These are phyloP conservation scores for Alternaria viburni DNA, from an alignment of 2,329 filamentous ascomycete genomes.

Conservation along the genomic window DNA sequence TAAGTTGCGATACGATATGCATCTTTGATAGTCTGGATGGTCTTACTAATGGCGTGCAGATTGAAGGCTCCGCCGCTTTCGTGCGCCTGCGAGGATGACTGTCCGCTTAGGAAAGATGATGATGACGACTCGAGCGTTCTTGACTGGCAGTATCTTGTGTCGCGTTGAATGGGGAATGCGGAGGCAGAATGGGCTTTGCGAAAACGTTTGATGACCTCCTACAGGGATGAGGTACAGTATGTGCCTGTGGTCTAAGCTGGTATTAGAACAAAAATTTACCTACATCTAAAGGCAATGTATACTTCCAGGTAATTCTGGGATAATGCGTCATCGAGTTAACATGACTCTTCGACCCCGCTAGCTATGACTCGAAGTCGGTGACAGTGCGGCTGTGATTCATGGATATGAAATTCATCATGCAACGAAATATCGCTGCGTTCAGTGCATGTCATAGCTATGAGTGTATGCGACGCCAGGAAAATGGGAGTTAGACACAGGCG, in stretches of 20 bases:
- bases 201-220: neutral
- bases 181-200: neutral
- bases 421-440: too few species aligned
- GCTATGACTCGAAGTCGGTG: neutral
- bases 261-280: neutral
- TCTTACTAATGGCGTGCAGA: neutral
- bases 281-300: too few species aligned
- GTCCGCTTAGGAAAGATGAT: neutral
- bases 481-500: too few species aligned
- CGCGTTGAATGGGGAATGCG: fast-evolving
- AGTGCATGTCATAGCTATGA: too few species aligned
- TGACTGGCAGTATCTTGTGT: neutral
- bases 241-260: neutral
- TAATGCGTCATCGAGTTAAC: neutral
- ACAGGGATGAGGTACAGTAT: neutral
- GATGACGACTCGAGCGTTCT: neutral
- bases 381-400: neutral
- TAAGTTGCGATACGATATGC: neutral
- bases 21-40: neutral
- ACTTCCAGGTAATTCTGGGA: too few species aligned
- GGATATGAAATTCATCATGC: too few species aligned
- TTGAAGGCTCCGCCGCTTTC: neutral
- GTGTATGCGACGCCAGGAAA: too few species aligned
- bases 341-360: neutral
- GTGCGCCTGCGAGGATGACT: neutral